Evolutionary conservation across 2,329 filamentous ascomycete species (phyloP).

Genomic region (Aspergillus awamori): DNA sequence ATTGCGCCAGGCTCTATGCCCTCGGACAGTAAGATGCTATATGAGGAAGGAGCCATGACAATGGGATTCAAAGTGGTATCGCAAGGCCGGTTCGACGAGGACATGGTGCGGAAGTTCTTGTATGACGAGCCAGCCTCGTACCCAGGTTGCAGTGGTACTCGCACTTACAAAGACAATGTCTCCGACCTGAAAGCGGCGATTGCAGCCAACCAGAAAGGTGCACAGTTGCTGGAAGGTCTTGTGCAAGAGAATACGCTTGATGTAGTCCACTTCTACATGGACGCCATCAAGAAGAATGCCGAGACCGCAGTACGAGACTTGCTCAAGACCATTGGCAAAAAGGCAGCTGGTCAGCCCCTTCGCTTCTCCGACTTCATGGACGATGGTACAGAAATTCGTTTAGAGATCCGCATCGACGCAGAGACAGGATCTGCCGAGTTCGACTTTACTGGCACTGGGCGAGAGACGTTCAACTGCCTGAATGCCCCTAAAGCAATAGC

Average conservation of each 20-base stretch:
- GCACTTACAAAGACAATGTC: background rate
- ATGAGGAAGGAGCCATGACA: background rate
- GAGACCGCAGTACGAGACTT: slow-evolving; percentile 75
- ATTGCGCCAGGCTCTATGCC: slow-evolving; percentile 84
- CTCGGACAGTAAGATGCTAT: background rate
- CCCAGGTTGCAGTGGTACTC: background rate
- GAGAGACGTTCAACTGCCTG: slow-evolving; percentile 77
- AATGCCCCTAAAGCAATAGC: slow-evolving; percentile 83
- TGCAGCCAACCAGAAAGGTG: background rate
- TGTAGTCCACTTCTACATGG: slow-evolving; percentile 59
- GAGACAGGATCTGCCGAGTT: slow-evolving; percentile 76
- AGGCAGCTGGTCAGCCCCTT: slow-evolving; percentile 71
- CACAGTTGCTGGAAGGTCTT: background rate
- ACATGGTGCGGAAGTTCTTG: slow-evolving; percentile 71
- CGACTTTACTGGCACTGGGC: slow-evolving; percentile 76
- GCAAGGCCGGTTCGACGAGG: slow-evolving; percentile 69
- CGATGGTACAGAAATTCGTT: slow-evolving; percentile 75
- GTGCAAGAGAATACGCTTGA: background rate
- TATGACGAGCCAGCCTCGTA: background rate
- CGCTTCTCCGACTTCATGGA: slow-evolving; percentile 83
- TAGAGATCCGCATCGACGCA: slow-evolving; percentile 74
- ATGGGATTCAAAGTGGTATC: background rate
- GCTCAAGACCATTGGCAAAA: slow-evolving; percentile 69
- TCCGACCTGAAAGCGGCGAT: background rate
- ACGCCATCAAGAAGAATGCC: slow-evolving; percentile 77